Conservation (phyloP, 139 green algal genomes). For the Ettlia oleoabundans region DNA sequence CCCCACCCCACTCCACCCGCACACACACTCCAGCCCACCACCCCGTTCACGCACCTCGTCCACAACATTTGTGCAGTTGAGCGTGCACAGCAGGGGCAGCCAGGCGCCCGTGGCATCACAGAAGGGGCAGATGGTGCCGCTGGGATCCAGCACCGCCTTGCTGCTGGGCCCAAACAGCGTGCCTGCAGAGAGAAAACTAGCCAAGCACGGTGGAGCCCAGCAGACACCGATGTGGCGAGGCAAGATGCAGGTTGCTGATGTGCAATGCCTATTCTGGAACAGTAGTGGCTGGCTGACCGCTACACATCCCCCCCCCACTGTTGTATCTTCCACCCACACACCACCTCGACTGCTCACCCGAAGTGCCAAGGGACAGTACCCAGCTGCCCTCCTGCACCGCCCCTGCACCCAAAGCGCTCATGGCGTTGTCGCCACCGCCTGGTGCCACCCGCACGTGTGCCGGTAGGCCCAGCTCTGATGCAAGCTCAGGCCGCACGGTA, state of each 20-base stretch:
- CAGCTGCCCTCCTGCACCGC: constrained; percentile 56
- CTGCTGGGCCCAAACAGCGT: constrained; percentile 84
- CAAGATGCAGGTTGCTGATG: too few relatives aligned
- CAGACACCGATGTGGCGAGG: too few relatives aligned
- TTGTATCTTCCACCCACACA: too few relatives aligned
- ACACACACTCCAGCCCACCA: too few relatives aligned
- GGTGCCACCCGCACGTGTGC: constrained; percentile 62
- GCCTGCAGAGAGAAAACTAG: too few relatives aligned
- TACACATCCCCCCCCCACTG: too few relatives aligned
- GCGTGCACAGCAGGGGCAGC: constrained; percentile 87
- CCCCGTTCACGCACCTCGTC: constrained; percentile 67
- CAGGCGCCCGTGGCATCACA: constrained; percentile 79
- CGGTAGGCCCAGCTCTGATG: constrained; percentile 64
- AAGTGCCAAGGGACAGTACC: constrained; percentile 83
- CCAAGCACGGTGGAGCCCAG: too few relatives aligned
- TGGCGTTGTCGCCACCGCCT: constrained; percentile 77
- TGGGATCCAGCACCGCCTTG: constrained; percentile 70
- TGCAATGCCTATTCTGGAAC: too few relatives aligned
- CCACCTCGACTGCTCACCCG: too few relatives aligned
- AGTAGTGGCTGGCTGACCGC: too few relatives aligned
- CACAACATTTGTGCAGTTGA: constrained; percentile 84
- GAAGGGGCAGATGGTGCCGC: constrained; percentile 80
- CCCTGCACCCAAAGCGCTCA: constrained; percentile 36
- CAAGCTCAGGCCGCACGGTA: constrained; percentile 55
- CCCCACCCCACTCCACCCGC: too few relatives aligned